Base-by-base conservation (phyloP, 495 filamentous ascomycete species). In the Neurospora discreta region DNA sequence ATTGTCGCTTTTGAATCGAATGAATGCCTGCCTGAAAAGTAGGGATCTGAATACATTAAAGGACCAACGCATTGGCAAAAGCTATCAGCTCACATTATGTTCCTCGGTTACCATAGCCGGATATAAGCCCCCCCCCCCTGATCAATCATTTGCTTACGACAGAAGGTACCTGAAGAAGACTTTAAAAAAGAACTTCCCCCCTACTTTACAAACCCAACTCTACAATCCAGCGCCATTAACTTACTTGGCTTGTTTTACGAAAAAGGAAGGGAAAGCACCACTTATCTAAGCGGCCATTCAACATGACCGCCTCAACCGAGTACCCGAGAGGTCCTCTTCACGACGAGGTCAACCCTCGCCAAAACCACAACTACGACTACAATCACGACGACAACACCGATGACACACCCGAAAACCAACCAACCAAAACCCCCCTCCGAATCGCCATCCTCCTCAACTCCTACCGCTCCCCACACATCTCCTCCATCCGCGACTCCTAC, bases 381-480 rank as follows among this genome's bases (percentile, higher is more conserved):
- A 33, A 20, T 6, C 70, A 18, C 1, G 20, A 6, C 41, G 7
- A 46, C 33, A 23, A 23, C 39, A 36, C n/a, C 69, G 40, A 26
- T 58, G 39, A 26, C n/a, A 39, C 40, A 2, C 0, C 11, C 11
- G 6, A 2, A 38, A 73, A 13, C 26, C 1, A 58, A 38, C 1
- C 18, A 41, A 46, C 4, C 44, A 46, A 38, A 15, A 68, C 13
- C 5, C 52, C 69, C 39, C 73, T 75, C 38, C 69, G 69, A 70
- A 82, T 86, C 73, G 84, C 83, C 74, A 78, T 86, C 75, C 75
- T 85, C 20, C 78, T 84, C 36, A 85, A 85, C 77, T 82, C 79
- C 43, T 83, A 79, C 76, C 76, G 77, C 30, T 84, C 82, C 38
- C 81, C 79, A 40, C 72, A 79, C 40, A 77, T 82, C 36, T 69